Evolutionary conservation across 371 early-diverging fungal genomes (phyloP).

Genomic region (Mucor piriformis): DNA sequence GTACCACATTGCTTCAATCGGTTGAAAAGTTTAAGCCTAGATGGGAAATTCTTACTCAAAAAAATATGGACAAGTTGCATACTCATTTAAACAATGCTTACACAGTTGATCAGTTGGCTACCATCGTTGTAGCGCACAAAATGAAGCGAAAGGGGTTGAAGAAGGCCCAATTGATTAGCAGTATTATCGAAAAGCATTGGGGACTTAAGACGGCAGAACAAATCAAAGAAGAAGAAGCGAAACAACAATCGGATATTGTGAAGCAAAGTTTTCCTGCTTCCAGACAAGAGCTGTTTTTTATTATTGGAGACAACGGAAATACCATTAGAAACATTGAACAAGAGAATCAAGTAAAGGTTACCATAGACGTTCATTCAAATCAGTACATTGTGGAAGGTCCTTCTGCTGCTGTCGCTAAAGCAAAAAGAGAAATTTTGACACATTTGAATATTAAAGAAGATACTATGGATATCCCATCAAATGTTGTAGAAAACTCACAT

Average conservation of each 20-base stretch:
- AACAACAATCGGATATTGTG: slow-evolving; percentile 4
- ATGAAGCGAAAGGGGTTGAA: neutral
- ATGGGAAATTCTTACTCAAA: neutral
- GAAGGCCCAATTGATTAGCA: slow-evolving; percentile 2
- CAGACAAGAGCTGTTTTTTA: slow-evolving; percentile 37
- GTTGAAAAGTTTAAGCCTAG: slow-evolving; percentile 18
- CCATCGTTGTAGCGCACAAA: slow-evolving; percentile 20
- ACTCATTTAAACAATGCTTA: slow-evolving; percentile 20
- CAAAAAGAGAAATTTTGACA: slow-evolving; percentile 23
- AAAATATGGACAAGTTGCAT: slow-evolving; percentile 16
- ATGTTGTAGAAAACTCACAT: neutral
- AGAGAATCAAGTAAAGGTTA: slow-evolving; percentile 28
- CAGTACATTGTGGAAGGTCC: slow-evolving; percentile 32
- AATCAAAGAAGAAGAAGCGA: slow-evolving; percentile 11
- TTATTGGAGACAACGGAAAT: slow-evolving; percentile 38
- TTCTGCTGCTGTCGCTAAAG: slow-evolving; percentile 15
- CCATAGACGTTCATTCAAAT: slow-evolving; percentile 23
- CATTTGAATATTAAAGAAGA: slow-evolving; percentile 21
- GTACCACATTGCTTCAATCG: neutral
- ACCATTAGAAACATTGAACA: slow-evolving; percentile 33
- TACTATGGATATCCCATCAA: slow-evolving; percentile 15
- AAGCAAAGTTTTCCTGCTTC: slow-evolving; percentile 20
- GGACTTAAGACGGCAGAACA: slow-evolving; percentile 24
- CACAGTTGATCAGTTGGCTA: slow-evolving; percentile 30
- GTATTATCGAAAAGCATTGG: slow-evolving; percentile 31